A percentile compares a stretch with the other conserved stretches of the same genome.
Evolutionary conservation across 257 asterid species (phyloP).

Genomic region (Prunella vulgaris): DNA sequence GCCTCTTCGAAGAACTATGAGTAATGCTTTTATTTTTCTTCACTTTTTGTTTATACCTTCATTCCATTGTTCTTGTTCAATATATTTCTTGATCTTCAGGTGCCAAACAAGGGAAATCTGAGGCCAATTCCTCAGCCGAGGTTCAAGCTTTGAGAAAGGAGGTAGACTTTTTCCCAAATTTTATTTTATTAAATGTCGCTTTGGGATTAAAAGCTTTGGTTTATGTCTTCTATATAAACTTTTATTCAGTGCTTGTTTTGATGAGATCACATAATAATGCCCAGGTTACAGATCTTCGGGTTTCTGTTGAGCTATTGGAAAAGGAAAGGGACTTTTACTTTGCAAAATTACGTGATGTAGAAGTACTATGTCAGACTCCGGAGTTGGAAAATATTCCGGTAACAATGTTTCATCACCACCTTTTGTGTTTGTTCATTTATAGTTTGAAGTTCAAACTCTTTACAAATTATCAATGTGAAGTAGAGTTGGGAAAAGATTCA

Average conservation of each 20-base stretch:
- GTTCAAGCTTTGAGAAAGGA: slow-evolving; percentile 54
- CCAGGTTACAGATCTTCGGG: slow-evolving; percentile 70
- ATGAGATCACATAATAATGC: slow-evolving; percentile 13
- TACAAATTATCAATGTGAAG: background rate
- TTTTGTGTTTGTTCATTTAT: background rate
- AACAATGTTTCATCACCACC: slow-evolving; percentile 9
- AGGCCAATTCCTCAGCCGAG: slow-evolving; percentile 39
- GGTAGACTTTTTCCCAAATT: slow-evolving; percentile 33
- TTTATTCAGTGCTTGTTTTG: background rate
- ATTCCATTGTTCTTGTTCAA: slow-evolving; percentile 8
- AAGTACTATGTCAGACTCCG: slow-evolving; percentile 75
- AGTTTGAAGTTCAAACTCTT: background rate
- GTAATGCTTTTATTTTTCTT: slow-evolving; percentile 21
- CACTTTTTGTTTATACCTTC: background rate
- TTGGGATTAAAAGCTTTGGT: background rate
- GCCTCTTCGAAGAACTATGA: slow-evolving; percentile 21
- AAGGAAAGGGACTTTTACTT: slow-evolving; percentile 95
- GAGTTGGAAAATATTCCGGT: slow-evolving; percentile 59
- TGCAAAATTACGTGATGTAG: slow-evolving; percentile 73
- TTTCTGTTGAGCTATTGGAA: slow-evolving; percentile 70
- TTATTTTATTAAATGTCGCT: background rate
- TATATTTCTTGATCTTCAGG: slow-evolving; percentile 32
- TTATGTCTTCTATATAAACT: background rate
- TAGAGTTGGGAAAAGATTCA: background rate
- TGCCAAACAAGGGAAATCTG: slow-evolving; percentile 42